These are phyloP conservation scores for Alternaria tenuissima DNA, from an alignment of 2,329 filamentous ascomycete genomes.

Conservation along the genomic window DNA sequence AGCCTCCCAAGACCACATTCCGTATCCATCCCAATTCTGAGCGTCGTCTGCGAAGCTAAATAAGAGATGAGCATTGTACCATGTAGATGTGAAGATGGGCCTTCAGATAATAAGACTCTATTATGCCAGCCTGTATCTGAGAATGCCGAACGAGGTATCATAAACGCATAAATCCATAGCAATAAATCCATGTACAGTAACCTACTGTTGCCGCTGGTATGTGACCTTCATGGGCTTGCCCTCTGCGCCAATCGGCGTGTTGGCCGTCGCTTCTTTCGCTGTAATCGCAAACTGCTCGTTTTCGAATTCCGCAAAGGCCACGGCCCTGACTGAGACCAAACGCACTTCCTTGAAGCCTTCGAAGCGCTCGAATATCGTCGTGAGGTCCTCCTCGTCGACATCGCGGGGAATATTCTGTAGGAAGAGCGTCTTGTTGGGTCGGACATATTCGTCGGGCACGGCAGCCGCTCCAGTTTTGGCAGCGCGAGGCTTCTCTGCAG, in stretches of 20 bases:
- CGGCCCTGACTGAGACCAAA: slow-evolving; percentile 84
- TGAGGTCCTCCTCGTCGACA: slow-evolving; percentile 81
- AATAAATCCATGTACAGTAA: slow-evolving; percentile 32
- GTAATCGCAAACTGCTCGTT: slow-evolving; percentile 86
- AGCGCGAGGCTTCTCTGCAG: slow-evolving; percentile 63
- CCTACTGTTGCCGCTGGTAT: slow-evolving; percentile 82
- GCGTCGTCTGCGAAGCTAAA: slow-evolving; percentile 1
- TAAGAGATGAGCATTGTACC: slow-evolving; percentile 18
- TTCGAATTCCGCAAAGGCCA: slow-evolving; percentile 97
- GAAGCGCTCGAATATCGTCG: slow-evolving; percentile 83
- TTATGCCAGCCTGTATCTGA: slow-evolving; percentile 18
- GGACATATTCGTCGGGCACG: slow-evolving; percentile 96
- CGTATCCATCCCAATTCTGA: background rate
- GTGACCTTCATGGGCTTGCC: slow-evolving; percentile 90
- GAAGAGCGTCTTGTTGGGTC: slow-evolving; percentile 96
- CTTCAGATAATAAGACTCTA: slow-evolving; percentile 18
- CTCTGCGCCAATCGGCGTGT: slow-evolving; percentile 78
- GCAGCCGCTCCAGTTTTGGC: slow-evolving; percentile 75
- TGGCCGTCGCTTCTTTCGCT: slow-evolving; percentile 91
- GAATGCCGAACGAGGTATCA: slow-evolving; percentile 26
- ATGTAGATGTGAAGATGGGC: slow-evolving; percentile 15
- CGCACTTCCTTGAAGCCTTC: slow-evolving; percentile 95
- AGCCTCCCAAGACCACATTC: background rate
- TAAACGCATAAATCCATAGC: slow-evolving; percentile 34
- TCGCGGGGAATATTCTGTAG: slow-evolving; percentile 90